Evolutionary conservation across 2,329 filamentous ascomycete species (phyloP).

Genomic region (Sarocladiaceae sp.): DNA sequence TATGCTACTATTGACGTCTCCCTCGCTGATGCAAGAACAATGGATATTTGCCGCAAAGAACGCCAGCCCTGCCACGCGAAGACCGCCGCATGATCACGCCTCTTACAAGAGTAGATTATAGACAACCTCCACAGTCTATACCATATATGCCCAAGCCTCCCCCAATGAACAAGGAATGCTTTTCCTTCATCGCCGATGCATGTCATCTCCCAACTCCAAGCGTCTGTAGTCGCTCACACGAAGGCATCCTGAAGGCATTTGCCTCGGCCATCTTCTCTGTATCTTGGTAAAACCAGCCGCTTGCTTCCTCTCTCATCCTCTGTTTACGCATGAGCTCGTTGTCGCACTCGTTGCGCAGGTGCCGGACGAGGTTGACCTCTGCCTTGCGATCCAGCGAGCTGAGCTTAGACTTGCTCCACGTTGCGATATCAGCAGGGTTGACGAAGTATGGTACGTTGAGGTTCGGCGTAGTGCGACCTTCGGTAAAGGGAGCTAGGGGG

Average conservation of each 20-base stretch:
- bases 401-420: conserved; percentile 66
- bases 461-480: conserved; percentile 65
- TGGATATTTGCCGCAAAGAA: conserved; percentile 8
- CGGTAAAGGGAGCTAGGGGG: conserved; percentile 66
- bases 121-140: neutral
- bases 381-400: conserved; percentile 71
- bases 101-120: neutral
- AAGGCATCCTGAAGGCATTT: conserved; percentile 44
- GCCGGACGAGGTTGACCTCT: conserved; percentile 67
- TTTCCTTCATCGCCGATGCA: neutral
- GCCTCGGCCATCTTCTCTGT: conserved; percentile 74
- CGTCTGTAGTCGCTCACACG: conserved; percentile 43
- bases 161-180: no score
- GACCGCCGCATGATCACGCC: neutral
- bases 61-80: neutral
- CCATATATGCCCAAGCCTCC: neutral
- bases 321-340: conserved; percentile 63
- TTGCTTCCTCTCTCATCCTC: conserved; percentile 69
- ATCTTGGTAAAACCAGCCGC: conserved; percentile 85
- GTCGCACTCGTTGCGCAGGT: conserved; percentile 68
- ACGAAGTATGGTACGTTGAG: conserved; percentile 81
- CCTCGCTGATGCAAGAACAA: conserved; percentile 9
- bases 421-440: conserved; percentile 70
- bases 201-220: conserved; percentile 3
- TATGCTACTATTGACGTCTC: conserved; percentile 1